phyloP scores from a whole-genome alignment of 1,139 yeast genomes.

The Yamadazyma pseudoaaseri region DNA sequence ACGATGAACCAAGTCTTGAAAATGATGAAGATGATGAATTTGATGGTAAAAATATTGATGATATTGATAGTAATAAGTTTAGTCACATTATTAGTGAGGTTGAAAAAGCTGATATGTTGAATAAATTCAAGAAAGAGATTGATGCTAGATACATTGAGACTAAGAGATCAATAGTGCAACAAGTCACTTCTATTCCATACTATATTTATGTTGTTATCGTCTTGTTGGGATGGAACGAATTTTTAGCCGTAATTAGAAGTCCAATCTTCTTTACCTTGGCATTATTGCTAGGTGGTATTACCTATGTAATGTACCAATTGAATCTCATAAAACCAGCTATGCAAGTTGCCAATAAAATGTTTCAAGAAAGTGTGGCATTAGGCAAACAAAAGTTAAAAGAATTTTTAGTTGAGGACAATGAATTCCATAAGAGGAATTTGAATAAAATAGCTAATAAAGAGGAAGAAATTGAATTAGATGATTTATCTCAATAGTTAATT shows the following conservation, averaged over 20 bases:
- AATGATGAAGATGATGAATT: constrained; percentile 42
- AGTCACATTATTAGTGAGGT: constrained; percentile 56
- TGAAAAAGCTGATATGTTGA: constrained; percentile 57
- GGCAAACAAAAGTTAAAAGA: constrained; percentile 60
- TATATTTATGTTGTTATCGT: constrained; percentile 73
- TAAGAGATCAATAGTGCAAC: constrained; percentile 69
- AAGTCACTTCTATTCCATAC: constrained; percentile 75
- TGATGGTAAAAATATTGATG: constrained; percentile 25
- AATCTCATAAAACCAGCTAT: constrained; percentile 77
- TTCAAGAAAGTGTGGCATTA: constrained; percentile 55
- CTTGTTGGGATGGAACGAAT: constrained; percentile 94
- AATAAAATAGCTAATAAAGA: constrained; percentile 15
- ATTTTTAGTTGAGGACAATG: constrained; percentile 38
- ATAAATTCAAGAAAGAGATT: constrained; percentile 70
- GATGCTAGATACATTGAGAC: constrained; percentile 86
- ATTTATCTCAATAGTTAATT: constrained; percentile 4
- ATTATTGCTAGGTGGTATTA: constrained; percentile 55
- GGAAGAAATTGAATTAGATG: constrained; percentile 12
- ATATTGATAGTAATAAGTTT: constrained; percentile 40
- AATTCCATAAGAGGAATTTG: constrained; percentile 24
- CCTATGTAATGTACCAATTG: constrained; percentile 66
- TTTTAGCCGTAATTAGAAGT: constrained; percentile 81
- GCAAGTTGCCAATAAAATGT: constrained; percentile 54
- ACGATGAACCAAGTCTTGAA: constrained; percentile 17
- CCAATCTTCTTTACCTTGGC: constrained; percentile 71